phyloP scores from a whole-genome alignment of 352 stramenopile genomes.

The Pythium oligandrum region DNA sequence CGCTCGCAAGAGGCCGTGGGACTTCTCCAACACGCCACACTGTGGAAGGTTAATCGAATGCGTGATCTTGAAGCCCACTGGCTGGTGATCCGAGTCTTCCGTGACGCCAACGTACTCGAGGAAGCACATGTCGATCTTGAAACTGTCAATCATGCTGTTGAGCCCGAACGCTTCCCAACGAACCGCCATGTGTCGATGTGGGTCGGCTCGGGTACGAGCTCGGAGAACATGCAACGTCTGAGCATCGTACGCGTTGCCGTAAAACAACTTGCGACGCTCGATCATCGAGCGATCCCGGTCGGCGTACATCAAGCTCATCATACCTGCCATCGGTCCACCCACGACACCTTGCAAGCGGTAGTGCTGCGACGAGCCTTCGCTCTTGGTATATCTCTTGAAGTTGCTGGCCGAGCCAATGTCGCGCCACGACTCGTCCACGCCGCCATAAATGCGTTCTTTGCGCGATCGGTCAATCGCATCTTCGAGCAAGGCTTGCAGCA shows the following conservation, averaged over 20 bases:
- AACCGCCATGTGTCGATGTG: constrained; percentile 59
- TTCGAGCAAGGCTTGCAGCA: constrained; percentile 36
- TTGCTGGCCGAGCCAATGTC: constrained; percentile 40
- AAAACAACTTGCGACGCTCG: constrained; percentile 44
- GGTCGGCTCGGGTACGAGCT: constrained; percentile 33
- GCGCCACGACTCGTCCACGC: constrained; percentile 47
- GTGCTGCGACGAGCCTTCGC: constrained; percentile 32
- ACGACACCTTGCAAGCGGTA: constrained; percentile 58
- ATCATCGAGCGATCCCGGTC: constrained; percentile 38
- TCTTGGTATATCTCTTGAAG: constrained; percentile 58
- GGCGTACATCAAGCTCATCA: constrained; percentile 63
- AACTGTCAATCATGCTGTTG: constrained; percentile 34
- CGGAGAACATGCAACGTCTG: constrained; percentile 57
- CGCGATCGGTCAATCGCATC: constrained; percentile 32
- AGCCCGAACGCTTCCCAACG: constrained; percentile 70
- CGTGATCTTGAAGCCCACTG: constrained; percentile 57
- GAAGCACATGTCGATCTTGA: constrained; percentile 62
- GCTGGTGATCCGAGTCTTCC: constrained; percentile 41
- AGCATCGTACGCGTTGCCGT: constrained; percentile 50
- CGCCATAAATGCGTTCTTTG: constrained; percentile 35
- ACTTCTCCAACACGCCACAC: constrained; percentile 58
- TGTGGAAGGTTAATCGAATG: constrained; percentile 50
- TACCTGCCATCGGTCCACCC: constrained; percentile 39
- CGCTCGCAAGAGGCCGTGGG: constrained; percentile 48
- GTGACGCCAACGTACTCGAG: constrained; percentile 71